Conservation (phyloP, 371 early-diverging fungal species). For the Apophysomyces sp. region DNA sequence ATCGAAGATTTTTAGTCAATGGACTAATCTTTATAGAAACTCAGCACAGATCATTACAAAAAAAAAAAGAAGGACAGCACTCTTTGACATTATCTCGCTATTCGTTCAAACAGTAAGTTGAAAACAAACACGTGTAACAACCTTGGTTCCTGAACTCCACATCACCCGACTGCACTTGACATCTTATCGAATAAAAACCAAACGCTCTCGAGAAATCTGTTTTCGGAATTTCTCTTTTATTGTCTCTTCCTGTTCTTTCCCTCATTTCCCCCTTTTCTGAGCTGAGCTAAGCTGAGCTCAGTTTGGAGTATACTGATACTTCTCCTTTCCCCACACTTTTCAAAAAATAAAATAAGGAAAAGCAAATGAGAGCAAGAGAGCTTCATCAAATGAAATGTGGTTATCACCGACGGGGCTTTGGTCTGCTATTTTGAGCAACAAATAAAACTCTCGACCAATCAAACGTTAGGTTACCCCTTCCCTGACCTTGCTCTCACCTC, state of each 20-base stretch:
- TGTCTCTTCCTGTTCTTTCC: too few species aligned
- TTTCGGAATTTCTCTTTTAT: too few species aligned
- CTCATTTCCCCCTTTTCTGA: too few species aligned
- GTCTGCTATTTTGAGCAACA: not conserved
- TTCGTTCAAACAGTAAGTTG: not conserved
- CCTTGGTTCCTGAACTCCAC: not conserved
- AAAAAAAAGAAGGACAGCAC: too few species aligned
- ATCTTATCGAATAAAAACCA: not conserved
- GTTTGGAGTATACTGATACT: too few species aligned
- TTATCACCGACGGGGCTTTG: not conserved
- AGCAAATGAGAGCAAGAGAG: too few species aligned
- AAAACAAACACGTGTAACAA: not conserved
- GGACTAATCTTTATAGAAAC: not conserved
- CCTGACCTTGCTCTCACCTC: not conserved
- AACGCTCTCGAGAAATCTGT: too few species aligned
- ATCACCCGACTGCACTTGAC: not conserved
- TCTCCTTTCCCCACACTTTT: too few species aligned
- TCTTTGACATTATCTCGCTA: not conserved
- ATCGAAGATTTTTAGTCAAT: too few species aligned
- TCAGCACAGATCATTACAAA: too few species aligned
- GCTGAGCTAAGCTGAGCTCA: too few species aligned
- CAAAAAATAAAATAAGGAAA: too few species aligned
- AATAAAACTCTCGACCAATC: conserved; percentile 5
- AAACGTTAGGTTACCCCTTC: not conserved
- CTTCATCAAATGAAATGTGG: not conserved